Evolutionary conservation across 75 land plant genomes (phyloP), one percentile per base, ranked within the genome.

Genomic region (Sequoia sempervirens): DNA sequence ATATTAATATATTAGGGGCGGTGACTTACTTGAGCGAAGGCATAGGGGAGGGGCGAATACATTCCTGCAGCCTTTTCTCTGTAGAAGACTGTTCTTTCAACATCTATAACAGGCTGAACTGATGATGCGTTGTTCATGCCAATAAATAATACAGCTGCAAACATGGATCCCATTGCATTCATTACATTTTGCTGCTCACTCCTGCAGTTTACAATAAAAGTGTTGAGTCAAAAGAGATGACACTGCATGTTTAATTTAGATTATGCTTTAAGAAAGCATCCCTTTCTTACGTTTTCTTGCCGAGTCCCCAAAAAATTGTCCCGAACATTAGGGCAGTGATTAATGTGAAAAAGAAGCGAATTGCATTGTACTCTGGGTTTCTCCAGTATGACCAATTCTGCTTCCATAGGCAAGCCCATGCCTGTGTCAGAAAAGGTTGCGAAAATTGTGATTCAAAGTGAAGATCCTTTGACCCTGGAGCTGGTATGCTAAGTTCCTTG

Each of bases 331-430:
- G 53, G 12, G 53, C 53, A 50, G 53, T 50, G 53, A 50, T 13
- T 50, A 50, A 50, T 50, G 53, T 50, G 53, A 50, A 50, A 50
- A 50, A 50, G 53, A 50, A 50, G 53, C 53, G 53, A 50, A 50
- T 50, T 50, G 53, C 53, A 50, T 50, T 50, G 53, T 50, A 50
- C 47, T 85, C 76, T 3, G 89, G 86, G 56, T 86, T 88, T 26
- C 87, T 56, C 92, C 92, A 90, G 34, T 90, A 90, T 30, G 91
- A 89, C 88, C 86, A 86, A 18, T 89, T 80, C 69, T 86, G 90
- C 69, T 90, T 90, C 92, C 90, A 90, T 30, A 90, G 76, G 40
- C 91, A 90, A 32, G 92, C 88, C 40, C 87, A 72, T 50, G 53
- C 15, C 53, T 50, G 53, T 13, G 53, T 50, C 53, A 50, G 53